phyloP scores from a whole-genome alignment of 1,139 yeast species.

The Pneumocystis murina region DNA sequence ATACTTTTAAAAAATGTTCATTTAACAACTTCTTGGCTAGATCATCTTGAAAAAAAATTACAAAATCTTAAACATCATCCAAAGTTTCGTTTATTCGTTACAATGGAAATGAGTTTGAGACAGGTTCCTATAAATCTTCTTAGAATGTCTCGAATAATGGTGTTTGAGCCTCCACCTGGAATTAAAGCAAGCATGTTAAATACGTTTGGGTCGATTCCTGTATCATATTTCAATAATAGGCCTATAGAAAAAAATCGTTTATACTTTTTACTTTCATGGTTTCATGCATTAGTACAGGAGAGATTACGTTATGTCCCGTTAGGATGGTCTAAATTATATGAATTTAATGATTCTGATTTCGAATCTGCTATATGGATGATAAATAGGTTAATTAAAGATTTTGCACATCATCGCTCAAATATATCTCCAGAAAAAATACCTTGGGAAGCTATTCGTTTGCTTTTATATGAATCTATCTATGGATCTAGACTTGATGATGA shows the following conservation, averaged over 20 bases:
- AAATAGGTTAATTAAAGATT: slow-evolving; percentile 27
- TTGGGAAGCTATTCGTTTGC: slow-evolving; percentile 39
- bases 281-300: slow-evolving; percentile 48
- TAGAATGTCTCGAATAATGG: slow-evolving; percentile 36
- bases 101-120: slow-evolving; percentile 33
- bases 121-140: slow-evolving; percentile 46
- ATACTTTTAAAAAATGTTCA: slow-evolving; percentile 65
- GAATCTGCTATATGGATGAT: slow-evolving; percentile 36
- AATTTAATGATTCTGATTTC: slow-evolving; percentile 63
- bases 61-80: slow-evolving; percentile 20
- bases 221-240: slow-evolving; percentile 15
- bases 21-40: slow-evolving; percentile 48
- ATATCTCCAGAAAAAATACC: slow-evolving; percentile 38
- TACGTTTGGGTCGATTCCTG: slow-evolving; percentile 24
- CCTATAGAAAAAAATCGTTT: slow-evolving; percentile 38
- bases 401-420: slow-evolving; percentile 22
- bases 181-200: slow-evolving; percentile 34
- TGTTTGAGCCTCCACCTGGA: slow-evolving; percentile 50
- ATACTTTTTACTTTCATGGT: slow-evolving; percentile 50
- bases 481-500: slow-evolving; percentile 55
- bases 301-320: slow-evolving; percentile 45
- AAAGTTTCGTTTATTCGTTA: slow-evolving; percentile 42
- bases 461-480: slow-evolving; percentile 45
- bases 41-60: slow-evolving; percentile 35
- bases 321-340: slow-evolving; percentile 49